Conservation (phyloP, 148 eudicot genomes). For the Rheum nobile region DNA sequence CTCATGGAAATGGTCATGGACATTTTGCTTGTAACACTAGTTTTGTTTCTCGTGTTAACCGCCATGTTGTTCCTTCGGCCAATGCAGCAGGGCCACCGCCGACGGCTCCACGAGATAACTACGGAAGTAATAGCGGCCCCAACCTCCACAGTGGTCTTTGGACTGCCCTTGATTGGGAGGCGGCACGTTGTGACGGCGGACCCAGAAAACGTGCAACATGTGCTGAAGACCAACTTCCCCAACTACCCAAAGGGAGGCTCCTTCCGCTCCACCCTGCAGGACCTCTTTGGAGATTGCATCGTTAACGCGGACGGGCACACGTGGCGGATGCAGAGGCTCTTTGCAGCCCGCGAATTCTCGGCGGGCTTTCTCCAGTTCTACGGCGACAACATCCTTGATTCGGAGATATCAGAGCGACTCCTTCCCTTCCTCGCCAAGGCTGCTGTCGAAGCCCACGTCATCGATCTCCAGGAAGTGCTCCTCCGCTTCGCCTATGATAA, state of each 20-base stretch:
- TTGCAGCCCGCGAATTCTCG: background rate
- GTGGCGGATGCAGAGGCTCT: background rate
- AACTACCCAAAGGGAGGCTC: background rate
- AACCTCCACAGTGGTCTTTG: background rate
- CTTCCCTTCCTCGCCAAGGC: background rate
- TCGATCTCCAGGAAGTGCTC: background rate
- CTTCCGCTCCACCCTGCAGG: background rate
- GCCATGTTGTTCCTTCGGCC: background rate
- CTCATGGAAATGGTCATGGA: background rate
- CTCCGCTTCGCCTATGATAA: slow-evolving; percentile 3
- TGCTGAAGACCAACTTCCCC: background rate
- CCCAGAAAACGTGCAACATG: background rate
- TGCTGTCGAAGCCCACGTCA: background rate
- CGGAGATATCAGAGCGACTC: background rate
- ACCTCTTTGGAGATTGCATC: slow-evolving; percentile 4
- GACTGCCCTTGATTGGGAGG: background rate
- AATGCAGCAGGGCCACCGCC: background rate
- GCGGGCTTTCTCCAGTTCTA: background rate
- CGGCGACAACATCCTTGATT: background rate
- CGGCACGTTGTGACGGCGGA: background rate
- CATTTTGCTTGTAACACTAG: background rate
- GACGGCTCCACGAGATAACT: background rate
- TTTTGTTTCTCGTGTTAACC: background rate
- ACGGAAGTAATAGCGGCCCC: background rate
- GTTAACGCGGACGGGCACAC: background rate